Conservation (phyloP, 805 yeast genomes). For the Ogataea corticis region DNA sequence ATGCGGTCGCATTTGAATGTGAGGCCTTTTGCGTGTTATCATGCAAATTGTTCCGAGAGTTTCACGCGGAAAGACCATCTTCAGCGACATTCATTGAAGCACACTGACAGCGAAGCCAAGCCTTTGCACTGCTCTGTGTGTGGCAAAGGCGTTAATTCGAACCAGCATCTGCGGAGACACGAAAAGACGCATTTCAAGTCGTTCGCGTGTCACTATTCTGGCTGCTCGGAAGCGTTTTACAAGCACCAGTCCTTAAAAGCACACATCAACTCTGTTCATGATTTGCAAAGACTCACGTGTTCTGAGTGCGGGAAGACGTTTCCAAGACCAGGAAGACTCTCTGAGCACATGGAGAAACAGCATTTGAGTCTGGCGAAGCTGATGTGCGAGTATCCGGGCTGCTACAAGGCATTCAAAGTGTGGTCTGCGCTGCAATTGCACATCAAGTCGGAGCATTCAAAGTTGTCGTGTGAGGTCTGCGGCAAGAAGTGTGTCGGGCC, state of each 20-base stretch:
- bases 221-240: slow-evolving; percentile 67
- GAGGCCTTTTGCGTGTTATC: slow-evolving; percentile 69
- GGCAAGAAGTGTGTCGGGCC: slow-evolving; percentile 73
- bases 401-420: slow-evolving; percentile 59
- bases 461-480: slow-evolving; percentile 63
- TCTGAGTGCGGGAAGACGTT: slow-evolving; percentile 64
- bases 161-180: slow-evolving; percentile 82
- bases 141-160: slow-evolving; percentile 77
- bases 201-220: slow-evolving; percentile 58
- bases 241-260: slow-evolving; percentile 75
- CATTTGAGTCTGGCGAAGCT: slow-evolving; percentile 55
- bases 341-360: slow-evolving; percentile 62
- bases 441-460: slow-evolving; percentile 70
- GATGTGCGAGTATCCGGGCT: slow-evolving; percentile 63
- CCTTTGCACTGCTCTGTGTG: slow-evolving; percentile 76
- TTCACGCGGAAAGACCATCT: slow-evolving; percentile 81
- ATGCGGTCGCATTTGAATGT: slow-evolving; percentile 75
- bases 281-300: slow-evolving; percentile 52
- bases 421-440: slow-evolving; percentile 78
- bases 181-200: slow-evolving; percentile 76
- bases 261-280: slow-evolving; percentile 67
- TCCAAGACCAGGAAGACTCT: slow-evolving; percentile 62
- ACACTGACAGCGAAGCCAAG: slow-evolving; percentile 50
- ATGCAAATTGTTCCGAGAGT: slow-evolving; percentile 55
- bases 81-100: slow-evolving; percentile 71